phyloP scores from a whole-genome alignment of 73 alveolate genomes.

The Paramecium primaurelia region DNA sequence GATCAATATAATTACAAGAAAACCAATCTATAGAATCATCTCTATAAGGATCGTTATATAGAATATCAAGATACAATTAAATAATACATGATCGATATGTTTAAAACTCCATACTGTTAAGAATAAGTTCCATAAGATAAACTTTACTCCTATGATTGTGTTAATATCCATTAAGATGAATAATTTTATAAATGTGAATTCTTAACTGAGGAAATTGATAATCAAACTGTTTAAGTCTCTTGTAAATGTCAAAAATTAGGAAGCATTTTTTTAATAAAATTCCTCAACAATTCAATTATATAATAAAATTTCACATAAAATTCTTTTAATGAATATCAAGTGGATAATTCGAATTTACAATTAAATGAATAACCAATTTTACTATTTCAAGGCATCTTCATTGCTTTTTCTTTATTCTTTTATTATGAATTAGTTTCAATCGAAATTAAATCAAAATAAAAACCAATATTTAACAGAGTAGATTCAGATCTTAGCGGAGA shows the following conservation, averaged over 20 bases:
- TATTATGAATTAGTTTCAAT: neutral
- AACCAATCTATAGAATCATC: neutral
- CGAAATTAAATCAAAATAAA: neutral
- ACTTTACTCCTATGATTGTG: neutral
- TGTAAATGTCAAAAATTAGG: neutral
- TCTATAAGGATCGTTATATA: neutral
- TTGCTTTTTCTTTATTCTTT: neutral
- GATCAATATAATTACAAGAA: neutral
- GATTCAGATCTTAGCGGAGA: neutral
- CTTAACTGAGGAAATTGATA: neutral
- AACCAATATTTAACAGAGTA: neutral
- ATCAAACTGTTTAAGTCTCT: neutral
- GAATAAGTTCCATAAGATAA: neutral
- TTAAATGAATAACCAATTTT: neutral
- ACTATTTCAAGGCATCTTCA: neutral
- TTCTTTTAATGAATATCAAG: neutral
- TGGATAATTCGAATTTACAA: neutral
- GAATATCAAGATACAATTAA: neutral
- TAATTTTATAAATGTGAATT: neutral
- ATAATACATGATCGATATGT: neutral
- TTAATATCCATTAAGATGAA: neutral
- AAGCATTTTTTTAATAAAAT: neutral
- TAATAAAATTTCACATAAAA: neutral
- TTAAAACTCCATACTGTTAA: neutral
- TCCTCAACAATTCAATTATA: neutral